Evolutionary conservation across 768 basidiomycete species (phyloP).

Genomic region (Suillus occidentalis): DNA sequence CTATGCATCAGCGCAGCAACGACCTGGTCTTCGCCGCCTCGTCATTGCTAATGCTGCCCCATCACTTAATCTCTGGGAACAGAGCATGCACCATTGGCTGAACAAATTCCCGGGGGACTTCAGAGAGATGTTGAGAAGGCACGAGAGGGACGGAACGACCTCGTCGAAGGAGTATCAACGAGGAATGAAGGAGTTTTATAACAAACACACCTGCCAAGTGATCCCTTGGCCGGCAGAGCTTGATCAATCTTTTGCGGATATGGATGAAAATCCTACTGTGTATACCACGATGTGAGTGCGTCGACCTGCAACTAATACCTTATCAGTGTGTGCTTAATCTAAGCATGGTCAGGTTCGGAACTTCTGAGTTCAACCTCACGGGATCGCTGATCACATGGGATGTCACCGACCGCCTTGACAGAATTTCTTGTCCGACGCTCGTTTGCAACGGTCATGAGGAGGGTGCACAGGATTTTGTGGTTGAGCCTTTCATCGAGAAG

Average conservation of each 20-base stretch:
- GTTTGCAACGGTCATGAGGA: conserved; percentile 40
- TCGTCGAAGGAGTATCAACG: conserved; percentile 34
- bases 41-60: conserved; percentile 35
- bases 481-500: conserved; percentile 33
- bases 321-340: neutral
- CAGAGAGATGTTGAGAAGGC: conserved; percentile 27
- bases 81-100: conserved; percentile 27
- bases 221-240: conserved; percentile 36
- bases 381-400: conserved; percentile 47
- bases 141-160: conserved; percentile 35
- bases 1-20: conserved; percentile 38
- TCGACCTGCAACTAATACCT: neutral
- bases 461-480: conserved; percentile 35
- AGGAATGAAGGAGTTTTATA: conserved; percentile 28
- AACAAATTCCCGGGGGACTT: conserved; percentile 28
- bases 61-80: conserved; percentile 28
- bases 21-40: conserved; percentile 37
- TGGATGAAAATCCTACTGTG: conserved; percentile 33
- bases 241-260: conserved; percentile 21
- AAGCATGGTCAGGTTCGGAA: conserved; percentile 13
- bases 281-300: conserved; percentile 33
- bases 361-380: conserved; percentile 40
- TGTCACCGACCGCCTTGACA: conserved; percentile 42
- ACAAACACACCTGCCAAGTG: conserved; percentile 35
- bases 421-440: conserved; percentile 39